Evolutionary conservation across 169 alveolate species (phyloP).

Genomic region (Plasmodium reichenowi): DNA sequence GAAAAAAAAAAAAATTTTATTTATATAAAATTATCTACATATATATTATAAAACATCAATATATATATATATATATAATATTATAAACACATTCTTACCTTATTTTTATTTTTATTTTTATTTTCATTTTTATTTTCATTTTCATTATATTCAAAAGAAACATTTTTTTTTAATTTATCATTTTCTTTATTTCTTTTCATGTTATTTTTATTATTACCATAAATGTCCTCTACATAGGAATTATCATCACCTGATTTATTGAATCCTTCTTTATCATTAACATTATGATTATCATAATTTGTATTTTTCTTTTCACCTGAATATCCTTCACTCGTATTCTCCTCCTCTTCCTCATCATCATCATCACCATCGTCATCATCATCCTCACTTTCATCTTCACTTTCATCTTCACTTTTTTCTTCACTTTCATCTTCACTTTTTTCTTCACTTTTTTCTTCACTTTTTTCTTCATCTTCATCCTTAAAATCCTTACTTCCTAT

Average conservation of each 20-base stretch:
- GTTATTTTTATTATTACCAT: slow-evolving; percentile 23
- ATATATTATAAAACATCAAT: neutral
- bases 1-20: slow-evolving; percentile 1
- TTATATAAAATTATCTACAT: neutral
- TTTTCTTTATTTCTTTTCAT: slow-evolving; percentile 9
- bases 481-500: slow-evolving; percentile 11
- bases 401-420: neutral
- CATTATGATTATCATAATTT: slow-evolving; percentile 2
- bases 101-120: slow-evolving; percentile 11
- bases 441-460: neutral
- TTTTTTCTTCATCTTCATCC: neutral
- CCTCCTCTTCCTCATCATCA: neutral
- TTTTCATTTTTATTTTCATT: slow-evolving; percentile 1
- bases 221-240: neutral
- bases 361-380: neutral
- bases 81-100: slow-evolving; percentile 6
- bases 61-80: neutral
- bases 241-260: neutral
- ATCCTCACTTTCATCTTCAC: neutral
- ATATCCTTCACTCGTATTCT: slow-evolving; percentile 2
- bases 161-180: neutral
- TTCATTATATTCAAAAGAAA: neutral
- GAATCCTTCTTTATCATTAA: neutral
- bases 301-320: neutral
- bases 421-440: neutral